A percentile compares a stretch with the other conserved stretches of the same genome.
Conservation (phyloP, 257 asterid genomes). For the Parsonsia alboflavescens region DNA sequence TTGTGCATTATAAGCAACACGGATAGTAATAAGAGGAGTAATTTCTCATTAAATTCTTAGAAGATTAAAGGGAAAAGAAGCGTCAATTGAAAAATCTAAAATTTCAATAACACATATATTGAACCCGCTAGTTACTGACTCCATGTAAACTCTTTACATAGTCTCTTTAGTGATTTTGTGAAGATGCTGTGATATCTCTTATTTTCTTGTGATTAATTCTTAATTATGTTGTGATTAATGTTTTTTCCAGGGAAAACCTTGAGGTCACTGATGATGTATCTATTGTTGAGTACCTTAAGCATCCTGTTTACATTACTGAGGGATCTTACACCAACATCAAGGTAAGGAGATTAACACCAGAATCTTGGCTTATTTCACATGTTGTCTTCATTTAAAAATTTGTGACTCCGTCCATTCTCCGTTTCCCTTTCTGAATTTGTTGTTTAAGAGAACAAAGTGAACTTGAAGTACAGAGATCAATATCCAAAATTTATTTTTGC, state of each 20-base stretch:
- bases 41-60: background rate
- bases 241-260: slow-evolving; percentile 67
- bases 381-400: background rate
- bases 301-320: slow-evolving; percentile 88
- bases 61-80: background rate
- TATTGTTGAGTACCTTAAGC: slow-evolving; percentile 87
- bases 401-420: background rate
- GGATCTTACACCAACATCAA: slow-evolving; percentile 98
- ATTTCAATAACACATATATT: background rate
- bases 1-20: background rate
- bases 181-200: background rate
- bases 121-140: background rate
- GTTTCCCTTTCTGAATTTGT: background rate
- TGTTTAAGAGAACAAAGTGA: background rate
- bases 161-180: background rate
- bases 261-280: slow-evolving; percentile 99
- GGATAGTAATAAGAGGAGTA: background rate
- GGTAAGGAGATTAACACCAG: slow-evolving; percentile 34
- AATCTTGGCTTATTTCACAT: background rate
- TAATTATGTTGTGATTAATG: background rate
- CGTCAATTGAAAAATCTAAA: background rate
- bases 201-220: background rate
- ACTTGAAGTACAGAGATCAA: background rate
- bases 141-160: background rate
- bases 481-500: slow-evolving; percentile 10